Percentiles rank a stretch among this genome's conserved stretches.
Conservation (phyloP, 495 filamentous ascomycete genomes). For the Pseudomonodictys pantanalensis region DNA sequence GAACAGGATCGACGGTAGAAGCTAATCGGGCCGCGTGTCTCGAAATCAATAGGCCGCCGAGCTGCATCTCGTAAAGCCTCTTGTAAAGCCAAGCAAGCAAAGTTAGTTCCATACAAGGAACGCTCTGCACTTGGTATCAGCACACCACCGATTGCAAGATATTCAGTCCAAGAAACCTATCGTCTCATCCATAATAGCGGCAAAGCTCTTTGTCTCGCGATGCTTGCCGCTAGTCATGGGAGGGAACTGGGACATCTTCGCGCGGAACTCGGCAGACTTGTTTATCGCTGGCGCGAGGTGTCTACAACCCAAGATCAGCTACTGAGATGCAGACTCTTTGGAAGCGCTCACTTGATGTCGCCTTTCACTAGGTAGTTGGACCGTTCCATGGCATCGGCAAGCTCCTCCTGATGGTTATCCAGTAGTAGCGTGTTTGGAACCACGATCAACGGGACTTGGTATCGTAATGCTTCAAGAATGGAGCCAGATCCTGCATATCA, state of each 20-base stretch:
- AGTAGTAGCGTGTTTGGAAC: conserved; percentile 81
- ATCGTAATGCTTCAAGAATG: conserved; percentile 75
- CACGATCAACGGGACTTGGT: conserved; percentile 68
- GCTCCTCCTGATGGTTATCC: conserved; percentile 88
- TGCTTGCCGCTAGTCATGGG: conserved; percentile 28
- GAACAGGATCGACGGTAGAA: too few species aligned
- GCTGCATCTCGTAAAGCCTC: too few species aligned
- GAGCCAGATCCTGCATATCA: conserved; percentile 71
- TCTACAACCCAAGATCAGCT: conserved; percentile 1
- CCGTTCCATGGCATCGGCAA: conserved; percentile 67
- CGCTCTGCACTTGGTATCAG: too few species aligned
- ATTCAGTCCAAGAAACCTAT: conserved; percentile 27
- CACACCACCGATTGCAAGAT: too few species aligned
- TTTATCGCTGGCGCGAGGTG: conserved; percentile 11
- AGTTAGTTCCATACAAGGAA: too few species aligned
- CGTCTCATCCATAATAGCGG: conserved; percentile 27
- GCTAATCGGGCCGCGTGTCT: too few species aligned
- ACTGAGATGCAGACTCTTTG: neutral
- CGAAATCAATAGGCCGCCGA: too few species aligned
- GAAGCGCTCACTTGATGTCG: conserved; percentile 54
- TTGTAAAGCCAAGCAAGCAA: too few species aligned
- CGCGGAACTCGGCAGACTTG: conserved; percentile 9
- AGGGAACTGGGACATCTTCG: conserved; percentile 22
- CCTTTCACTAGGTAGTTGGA: conserved; percentile 70
- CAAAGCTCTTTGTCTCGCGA: conserved; percentile 26